Evolutionary conservation across 768 basidiomycete genomes (phyloP), one percentile per base, ranked within the genome.

Genomic region (Favolaschia claudopus): DNA sequence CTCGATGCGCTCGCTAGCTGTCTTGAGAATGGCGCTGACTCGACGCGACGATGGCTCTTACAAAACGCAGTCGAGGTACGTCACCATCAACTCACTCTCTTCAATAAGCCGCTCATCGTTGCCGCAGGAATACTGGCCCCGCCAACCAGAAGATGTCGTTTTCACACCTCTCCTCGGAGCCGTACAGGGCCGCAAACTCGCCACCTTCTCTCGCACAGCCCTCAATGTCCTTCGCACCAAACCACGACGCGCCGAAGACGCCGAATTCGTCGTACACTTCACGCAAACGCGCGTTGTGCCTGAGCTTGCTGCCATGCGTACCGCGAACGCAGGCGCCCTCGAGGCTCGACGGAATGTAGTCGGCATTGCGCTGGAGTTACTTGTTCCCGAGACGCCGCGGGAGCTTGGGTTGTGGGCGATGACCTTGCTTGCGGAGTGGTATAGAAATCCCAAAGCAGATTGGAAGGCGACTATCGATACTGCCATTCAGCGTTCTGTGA

Each of bases 1-100:
- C 62, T 83, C 22, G 82, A 85, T 37, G 78, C 79, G 8, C 67
- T 88, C n/a, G 70, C 80, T 4, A 72, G 73, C 19, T 87, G 84
- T 64, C 67, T 88, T 27, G 85, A 86, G 63, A 75, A 81, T 34
- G 82, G 80, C 29, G 69, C 76, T 4, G 71, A 79, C 20, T 70
- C 71, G 0, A 73, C 74, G n/a, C 78, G 83, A 14, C 70, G 78
- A 46, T 87, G 85, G 84, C 67, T 85, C 13, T 63, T 89, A 22
- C 73, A 76, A 36, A 76, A 82, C 55, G 66, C 76, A 0, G 53
- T 83, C n/a, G 79, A 89, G 76, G 87, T 88, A 62, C 45, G 75
- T 63, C 6, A 14, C 13, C 28, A 28, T 25, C 34, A 10, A 24
- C 34, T 13, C 43, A 31, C 58, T 8, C 43, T 33, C 14, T 20